Conservation (phyloP, 176 grass and related monocot genomes). For the Elaeis guineensis region DNA sequence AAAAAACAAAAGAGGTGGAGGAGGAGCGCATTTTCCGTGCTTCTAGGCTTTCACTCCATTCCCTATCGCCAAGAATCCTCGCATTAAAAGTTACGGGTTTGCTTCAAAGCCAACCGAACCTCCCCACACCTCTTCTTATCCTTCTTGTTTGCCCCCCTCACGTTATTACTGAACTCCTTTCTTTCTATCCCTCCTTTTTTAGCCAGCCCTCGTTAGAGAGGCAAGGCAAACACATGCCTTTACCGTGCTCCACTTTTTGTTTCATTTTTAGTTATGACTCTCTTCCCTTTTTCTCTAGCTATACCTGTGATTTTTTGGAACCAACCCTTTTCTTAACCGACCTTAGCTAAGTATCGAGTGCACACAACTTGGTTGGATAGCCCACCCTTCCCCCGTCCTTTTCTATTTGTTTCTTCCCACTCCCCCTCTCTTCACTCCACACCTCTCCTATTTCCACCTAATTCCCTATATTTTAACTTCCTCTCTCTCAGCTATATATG, state of each 20-base stretch:
- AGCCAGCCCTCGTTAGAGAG: neutral
- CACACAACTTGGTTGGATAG: neutral
- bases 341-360: neutral
- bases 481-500: too few species aligned
- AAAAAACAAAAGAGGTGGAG: neutral
- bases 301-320: neutral
- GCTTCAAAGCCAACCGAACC: neutral
- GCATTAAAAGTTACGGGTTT: neutral
- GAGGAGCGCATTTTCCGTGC: neutral
- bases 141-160: neutral
- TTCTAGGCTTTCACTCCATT: neutral
- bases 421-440: constrained; percentile 20
- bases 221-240: neutral
- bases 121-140: neutral
- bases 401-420: neutral
- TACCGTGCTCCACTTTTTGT: neutral
- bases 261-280: too few species aligned
- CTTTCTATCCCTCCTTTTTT: too few species aligned
- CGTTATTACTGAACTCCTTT: neutral
- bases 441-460: constrained; percentile 23
- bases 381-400: neutral
- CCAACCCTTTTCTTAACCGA: neutral
- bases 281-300: too few species aligned
- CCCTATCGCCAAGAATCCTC: too few species aligned
- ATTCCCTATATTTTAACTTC: constrained; percentile 7